phyloP scores from a whole-genome alignment of 2,329 filamentous ascomycete species.

The Trichoderma breve region DNA sequence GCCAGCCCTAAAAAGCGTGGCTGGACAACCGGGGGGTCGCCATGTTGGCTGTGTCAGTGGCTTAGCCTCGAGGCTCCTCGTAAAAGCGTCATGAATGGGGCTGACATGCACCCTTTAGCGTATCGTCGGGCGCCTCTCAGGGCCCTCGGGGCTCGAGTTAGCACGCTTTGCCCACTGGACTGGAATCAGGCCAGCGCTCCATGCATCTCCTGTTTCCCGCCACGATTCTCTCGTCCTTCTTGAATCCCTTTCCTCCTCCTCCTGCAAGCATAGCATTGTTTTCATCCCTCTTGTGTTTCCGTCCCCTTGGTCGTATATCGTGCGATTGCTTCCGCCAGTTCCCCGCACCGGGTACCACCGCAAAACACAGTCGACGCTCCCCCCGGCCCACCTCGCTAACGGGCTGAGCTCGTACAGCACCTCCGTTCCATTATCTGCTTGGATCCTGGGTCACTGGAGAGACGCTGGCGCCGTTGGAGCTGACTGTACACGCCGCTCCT shows the following conservation, averaged over 20 bases:
- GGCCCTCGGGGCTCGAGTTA: neutral
- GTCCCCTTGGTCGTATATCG: neutral
- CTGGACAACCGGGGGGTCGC: neutral
- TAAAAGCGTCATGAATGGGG: slow-evolving; percentile 15
- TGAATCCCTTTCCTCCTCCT: neutral
- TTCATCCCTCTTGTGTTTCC: neutral
- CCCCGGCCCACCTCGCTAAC: slow-evolving; percentile 15
- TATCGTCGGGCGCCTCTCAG: slow-evolving; percentile 10
- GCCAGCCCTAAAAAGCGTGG: neutral
- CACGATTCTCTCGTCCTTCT: neutral
- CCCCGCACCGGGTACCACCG: slow-evolving; percentile 6
- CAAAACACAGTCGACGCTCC: neutral
- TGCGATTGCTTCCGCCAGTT: neutral
- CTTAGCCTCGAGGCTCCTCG: slow-evolving; percentile 10
- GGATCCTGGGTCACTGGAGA: slow-evolving; percentile 17
- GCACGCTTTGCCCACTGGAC: slow-evolving; percentile 1
- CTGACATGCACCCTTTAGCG: slow-evolving; percentile 12
- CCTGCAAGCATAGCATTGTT: neutral
- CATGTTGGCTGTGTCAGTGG: slow-evolving; percentile 16
- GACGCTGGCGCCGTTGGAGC: slow-evolving; percentile 3
- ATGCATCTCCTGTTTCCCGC: neutral
- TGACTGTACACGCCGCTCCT: slow-evolving; percentile 4
- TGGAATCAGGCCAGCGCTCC: neutral
- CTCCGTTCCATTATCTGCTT: slow-evolving; percentile 11
- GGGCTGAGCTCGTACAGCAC: slow-evolving; percentile 5